phyloP scores from a whole-genome alignment of 2,329 filamentous ascomycete genomes.

The Talaromyces sp. region DNA sequence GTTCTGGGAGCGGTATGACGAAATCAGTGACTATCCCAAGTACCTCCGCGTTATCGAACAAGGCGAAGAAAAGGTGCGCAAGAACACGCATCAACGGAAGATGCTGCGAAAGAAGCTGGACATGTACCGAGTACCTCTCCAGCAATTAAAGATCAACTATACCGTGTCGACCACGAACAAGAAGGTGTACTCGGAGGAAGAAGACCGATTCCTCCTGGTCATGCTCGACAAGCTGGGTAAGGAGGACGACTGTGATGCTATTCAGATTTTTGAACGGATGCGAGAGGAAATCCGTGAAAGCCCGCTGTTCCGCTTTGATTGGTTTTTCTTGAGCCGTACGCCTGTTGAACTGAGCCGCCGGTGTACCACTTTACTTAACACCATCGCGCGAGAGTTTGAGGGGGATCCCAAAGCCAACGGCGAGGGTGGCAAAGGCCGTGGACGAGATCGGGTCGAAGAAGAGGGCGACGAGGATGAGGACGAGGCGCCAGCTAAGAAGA shows the following conservation, averaged over 20 bases:
- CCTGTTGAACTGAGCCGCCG: constrained; percentile 87
- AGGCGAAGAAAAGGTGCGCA: constrained; percentile 83
- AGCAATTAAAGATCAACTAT: constrained; percentile 98
- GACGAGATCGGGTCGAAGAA: constrained; percentile 64
- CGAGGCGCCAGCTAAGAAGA: constrained; percentile 87
- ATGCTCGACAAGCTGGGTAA: constrained; percentile 91
- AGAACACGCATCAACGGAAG: constrained; percentile 87
- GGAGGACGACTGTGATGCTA: constrained; percentile 57
- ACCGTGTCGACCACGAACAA: constrained; percentile 99
- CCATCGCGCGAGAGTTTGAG: constrained; percentile 92
- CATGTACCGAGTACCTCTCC: constrained; percentile 93
- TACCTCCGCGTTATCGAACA: constrained; percentile 86
- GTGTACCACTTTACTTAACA: constrained; percentile 90
- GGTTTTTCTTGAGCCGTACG: constrained; percentile 97
- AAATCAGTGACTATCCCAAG: constrained; percentile 85
- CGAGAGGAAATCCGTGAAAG: constrained; percentile 95
- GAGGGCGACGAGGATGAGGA: constrained; percentile 80
- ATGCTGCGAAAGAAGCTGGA: constrained; percentile 93
- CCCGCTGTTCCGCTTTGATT: constrained; percentile 94
- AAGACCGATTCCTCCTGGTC: constrained; percentile 91
- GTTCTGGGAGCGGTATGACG: constrained; percentile 93
- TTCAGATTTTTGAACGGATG: constrained; percentile 76
- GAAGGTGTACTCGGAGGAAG: constrained; percentile 98
- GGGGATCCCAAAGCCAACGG: constrained; percentile 50
- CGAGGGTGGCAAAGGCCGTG: constrained; percentile 63